phyloP scores from a whole-genome alignment of 495 filamentous ascomycete species.

The Annulohypoxylon maeteangense region DNA sequence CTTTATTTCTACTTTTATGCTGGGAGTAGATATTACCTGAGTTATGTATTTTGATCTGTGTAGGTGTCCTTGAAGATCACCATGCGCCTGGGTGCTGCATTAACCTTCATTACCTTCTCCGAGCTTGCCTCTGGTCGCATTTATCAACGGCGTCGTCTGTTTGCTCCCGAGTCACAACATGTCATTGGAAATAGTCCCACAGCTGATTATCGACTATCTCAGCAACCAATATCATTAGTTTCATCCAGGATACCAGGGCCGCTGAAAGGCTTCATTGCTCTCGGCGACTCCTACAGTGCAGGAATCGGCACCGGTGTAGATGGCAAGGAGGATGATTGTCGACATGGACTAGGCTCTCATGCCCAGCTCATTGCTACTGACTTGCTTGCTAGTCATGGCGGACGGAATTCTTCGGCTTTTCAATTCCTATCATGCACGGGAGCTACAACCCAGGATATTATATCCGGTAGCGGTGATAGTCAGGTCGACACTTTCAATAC shows the following conservation, averaged over 20 bases:
- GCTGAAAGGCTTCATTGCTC: slow-evolving; percentile 50
- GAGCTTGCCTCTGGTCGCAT: slow-evolving; percentile 7
- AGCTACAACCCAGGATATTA: slow-evolving; percentile 48
- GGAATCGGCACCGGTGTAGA: slow-evolving; percentile 58
- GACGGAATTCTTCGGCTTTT: slow-evolving; percentile 41
- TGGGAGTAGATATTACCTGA: slow-evolving; percentile 3
- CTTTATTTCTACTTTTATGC: slow-evolving; percentile 9
- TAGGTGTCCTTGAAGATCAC: slow-evolving; percentile 16
- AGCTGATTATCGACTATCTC: slow-evolving; percentile 1
- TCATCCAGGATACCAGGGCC: not conserved
- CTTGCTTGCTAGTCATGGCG: slow-evolving; percentile 26
- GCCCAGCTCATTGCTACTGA: slow-evolving; percentile 50
- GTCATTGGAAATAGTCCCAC: slow-evolving; percentile 16
- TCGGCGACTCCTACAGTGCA: slow-evolving; percentile 62
- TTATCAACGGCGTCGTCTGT: slow-evolving; percentile 2
- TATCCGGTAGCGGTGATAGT: slow-evolving; percentile 43
- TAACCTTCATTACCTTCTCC: not conserved
- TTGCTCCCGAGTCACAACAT: slow-evolving; percentile 26
- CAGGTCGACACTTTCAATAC: slow-evolving; percentile 54
- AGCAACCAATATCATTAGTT: not conserved
- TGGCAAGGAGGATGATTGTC: slow-evolving; percentile 54
- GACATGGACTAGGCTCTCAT: slow-evolving; percentile 52
- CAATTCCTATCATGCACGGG: slow-evolving; percentile 58
- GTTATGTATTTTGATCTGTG: slow-evolving; percentile 13
- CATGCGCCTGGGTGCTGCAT: slow-evolving; percentile 32